Conservation (phyloP, 2,329 filamentous ascomycete genomes). For the Colletotrichum echinochloae region DNA sequence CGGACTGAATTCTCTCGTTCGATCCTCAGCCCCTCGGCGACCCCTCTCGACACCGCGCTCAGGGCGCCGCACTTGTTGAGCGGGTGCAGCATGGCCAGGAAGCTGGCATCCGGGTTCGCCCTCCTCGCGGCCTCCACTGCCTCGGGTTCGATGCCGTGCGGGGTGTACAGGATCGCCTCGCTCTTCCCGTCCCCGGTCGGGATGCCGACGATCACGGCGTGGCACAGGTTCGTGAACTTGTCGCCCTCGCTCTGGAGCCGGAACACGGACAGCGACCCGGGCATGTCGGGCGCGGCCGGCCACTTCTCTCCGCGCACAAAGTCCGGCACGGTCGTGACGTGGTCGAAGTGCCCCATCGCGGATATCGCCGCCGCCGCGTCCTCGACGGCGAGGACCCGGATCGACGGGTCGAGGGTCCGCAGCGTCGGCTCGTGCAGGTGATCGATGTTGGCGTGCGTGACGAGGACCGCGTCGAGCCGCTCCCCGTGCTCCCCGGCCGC, state of each 20-base stretch:
- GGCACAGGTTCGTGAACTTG: background rate
- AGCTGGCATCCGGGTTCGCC: background rate
- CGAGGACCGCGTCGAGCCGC: constrained; percentile 26
- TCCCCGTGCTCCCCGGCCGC: background rate
- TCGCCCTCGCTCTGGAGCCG: constrained; percentile 2
- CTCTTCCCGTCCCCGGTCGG: background rate
- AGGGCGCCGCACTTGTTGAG: constrained; percentile 3
- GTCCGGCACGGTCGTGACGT: constrained; percentile 3
- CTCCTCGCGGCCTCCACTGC: constrained; percentile 4
- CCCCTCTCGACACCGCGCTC: background rate
- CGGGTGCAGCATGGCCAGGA: constrained; percentile 19
- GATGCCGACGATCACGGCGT: constrained; percentile 8
- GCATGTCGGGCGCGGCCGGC: constrained; percentile 12
- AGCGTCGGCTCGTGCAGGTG: constrained; percentile 26
- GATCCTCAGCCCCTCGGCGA: constrained; percentile 1
- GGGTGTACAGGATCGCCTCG: constrained; percentile 19
- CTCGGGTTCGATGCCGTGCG: constrained; percentile 14
- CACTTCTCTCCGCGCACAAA: constrained; percentile 14
- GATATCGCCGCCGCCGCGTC: background rate
- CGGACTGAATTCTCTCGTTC: background rate
- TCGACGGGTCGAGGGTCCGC: background rate
- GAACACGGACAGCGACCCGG: constrained; percentile 18
- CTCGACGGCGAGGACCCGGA: background rate
- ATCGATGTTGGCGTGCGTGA: constrained; percentile 26
- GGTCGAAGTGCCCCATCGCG: constrained; percentile 21